These are phyloP conservation scores for Neurospora hispaniola DNA, from an alignment of 495 filamentous ascomycete species.

Conservation along the genomic window DNA sequence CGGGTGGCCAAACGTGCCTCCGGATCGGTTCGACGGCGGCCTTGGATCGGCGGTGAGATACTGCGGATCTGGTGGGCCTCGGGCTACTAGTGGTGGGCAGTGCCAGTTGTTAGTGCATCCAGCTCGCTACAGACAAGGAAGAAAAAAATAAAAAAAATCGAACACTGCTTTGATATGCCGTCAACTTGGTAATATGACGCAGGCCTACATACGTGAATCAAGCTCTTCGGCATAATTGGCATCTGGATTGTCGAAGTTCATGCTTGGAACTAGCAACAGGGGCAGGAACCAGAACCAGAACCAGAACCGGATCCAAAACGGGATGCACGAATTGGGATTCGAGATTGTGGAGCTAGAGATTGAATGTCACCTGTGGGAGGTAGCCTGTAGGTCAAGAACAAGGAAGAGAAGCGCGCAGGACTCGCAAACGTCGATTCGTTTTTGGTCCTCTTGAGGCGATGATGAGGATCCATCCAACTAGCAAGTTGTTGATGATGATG, in stretches of 20 bases:
- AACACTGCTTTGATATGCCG: not conserved
- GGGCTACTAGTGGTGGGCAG: not conserved
- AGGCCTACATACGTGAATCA: not conserved
- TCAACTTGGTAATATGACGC: not conserved
- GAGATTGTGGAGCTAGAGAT: not conserved
- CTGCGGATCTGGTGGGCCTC: slow-evolving; percentile 2
- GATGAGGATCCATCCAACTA: not conserved
- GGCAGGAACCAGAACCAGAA: not conserved
- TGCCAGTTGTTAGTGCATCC: not conserved
- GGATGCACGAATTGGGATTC: not conserved
- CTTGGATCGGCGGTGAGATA: slow-evolving; percentile 6
- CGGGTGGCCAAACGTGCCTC: not conserved
- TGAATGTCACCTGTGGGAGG: not conserved
- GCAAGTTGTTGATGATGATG: not conserved
- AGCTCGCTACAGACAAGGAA: not conserved
- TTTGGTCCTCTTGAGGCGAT: not conserved
- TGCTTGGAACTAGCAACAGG: not conserved
- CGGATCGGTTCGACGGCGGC: slow-evolving; percentile 5
- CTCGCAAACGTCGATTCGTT: not conserved
- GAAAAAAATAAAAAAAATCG: not conserved
- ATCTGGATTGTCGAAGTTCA: not conserved
- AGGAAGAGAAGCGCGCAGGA: not conserved
- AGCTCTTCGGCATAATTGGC: not conserved
- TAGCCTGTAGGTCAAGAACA: not conserved
- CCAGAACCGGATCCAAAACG: not conserved